These are phyloP conservation scores for Suillus bovinus DNA, from an alignment of 768 basidiomycete genomes.

Conservation along the genomic window DNA sequence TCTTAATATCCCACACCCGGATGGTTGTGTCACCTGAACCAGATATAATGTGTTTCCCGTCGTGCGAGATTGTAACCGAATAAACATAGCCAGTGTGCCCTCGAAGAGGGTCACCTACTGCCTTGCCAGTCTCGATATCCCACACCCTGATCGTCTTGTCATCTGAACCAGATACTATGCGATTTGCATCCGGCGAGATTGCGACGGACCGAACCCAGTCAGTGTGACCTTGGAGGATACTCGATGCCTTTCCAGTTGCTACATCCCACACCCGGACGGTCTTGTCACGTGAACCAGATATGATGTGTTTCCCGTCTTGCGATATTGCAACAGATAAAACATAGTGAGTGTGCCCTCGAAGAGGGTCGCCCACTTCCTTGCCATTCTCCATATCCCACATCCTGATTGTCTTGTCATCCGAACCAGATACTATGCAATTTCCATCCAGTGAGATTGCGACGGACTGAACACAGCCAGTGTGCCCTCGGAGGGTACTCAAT, in stretches of 20 bases:
- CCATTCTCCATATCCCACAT: slow-evolving; percentile 2
- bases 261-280: slow-evolving; percentile 6
- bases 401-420: background rate
- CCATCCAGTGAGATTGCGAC: slow-evolving; percentile 1
- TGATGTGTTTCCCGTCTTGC: background rate
- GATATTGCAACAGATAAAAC: slow-evolving; percentile 6
- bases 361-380: background rate
- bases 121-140: background rate
- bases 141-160: background rate
- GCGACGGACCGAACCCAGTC: accelerated
- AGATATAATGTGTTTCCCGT: too few species aligned
- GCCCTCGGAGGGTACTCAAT: background rate
- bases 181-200: background rate
- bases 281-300: background rate
- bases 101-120: background rate
- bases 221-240: background rate
- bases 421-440: slow-evolving; percentile 5
- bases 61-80: too few species aligned
- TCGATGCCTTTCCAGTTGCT: background rate
- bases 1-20: too few species aligned
- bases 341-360: background rate
- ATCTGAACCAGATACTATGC: too few species aligned
- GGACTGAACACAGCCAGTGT: background rate
- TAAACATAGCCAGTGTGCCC: too few species aligned
- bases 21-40: too few species aligned